Evolutionary conservation across 2,329 filamentous ascomycete genomes (phyloP).

Genomic region (Colletotrichum sp.): DNA sequence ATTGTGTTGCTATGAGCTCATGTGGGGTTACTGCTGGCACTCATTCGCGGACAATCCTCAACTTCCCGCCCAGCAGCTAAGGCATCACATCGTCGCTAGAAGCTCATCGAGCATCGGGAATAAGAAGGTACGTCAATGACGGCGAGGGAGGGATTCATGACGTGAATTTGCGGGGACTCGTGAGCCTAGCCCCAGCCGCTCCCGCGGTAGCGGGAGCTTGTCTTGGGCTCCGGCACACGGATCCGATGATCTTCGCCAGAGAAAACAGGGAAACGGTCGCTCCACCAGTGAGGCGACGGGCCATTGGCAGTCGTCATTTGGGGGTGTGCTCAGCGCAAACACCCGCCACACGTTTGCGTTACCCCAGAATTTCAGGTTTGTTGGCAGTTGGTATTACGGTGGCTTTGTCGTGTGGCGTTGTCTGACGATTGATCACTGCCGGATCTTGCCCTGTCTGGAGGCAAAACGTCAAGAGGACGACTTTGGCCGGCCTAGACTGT

Average conservation of each 20-base stretch:
- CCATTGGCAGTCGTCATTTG: constrained; percentile 22
- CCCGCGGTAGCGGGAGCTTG: constrained; percentile 5
- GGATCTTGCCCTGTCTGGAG: background rate
- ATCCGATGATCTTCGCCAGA: constrained; percentile 11
- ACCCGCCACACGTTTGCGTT: constrained; percentile 11
- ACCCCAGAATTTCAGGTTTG: constrained; percentile 5
- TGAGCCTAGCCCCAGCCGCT: background rate
- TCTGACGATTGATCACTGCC: background rate
- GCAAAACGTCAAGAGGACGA: background rate
- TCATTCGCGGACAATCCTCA: background rate
- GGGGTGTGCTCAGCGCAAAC: background rate
- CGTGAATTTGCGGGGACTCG: constrained; percentile 6
- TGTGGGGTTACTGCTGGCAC: background rate
- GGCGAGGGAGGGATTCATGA: constrained; percentile 20
- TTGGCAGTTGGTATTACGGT: background rate
- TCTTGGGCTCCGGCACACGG: constrained; percentile 13
- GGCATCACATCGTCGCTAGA: background rate
- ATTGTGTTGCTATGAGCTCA: constrained; percentile 21
- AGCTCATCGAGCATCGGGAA: background rate
- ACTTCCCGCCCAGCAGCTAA: background rate
- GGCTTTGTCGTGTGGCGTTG: constrained; percentile 12
- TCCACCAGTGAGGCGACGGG: background rate
- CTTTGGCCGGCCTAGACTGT: background rate
- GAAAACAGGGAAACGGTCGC: constrained; percentile 19
- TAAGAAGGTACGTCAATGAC: constrained; percentile 4